Percentiles rank a stretch among this genome's conserved stretches.
phyloP scores from a whole-genome alignment of 129 eudicot species.

The Flaveria bidentis region DNA sequence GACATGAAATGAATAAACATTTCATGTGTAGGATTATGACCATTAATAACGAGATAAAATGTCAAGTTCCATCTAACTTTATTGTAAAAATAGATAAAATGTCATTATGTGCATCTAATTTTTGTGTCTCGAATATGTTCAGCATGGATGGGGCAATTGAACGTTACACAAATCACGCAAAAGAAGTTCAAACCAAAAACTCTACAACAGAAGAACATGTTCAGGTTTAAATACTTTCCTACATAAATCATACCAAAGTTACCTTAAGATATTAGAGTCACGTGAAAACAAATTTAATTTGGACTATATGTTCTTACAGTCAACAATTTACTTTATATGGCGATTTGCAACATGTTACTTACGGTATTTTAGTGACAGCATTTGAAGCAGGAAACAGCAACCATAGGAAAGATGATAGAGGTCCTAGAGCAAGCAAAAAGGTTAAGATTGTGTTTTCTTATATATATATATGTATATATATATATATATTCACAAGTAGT shows the following conservation, averaged over 20 bases:
- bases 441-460: conserved; percentile 32
- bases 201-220: conserved; percentile 50
- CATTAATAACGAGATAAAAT: too few species aligned
- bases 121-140: conserved; percentile 25
- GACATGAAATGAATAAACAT: not conserved
- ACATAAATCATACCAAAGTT: not conserved
- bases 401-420: conserved; percentile 77
- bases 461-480: not conserved
- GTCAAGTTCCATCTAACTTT: not conserved
- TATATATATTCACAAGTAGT: not conserved
- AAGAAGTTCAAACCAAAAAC: conserved; percentile 56
- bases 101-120: conserved; percentile 1
- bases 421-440: conserved; percentile 62
- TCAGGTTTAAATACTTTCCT: conserved; percentile 44
- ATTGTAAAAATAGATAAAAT: not conserved
- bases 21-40: too few species aligned
- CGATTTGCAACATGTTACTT: not conserved
- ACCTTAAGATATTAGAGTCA: not conserved
- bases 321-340: not conserved
- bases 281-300: not conserved
- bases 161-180: conserved; percentile 65
- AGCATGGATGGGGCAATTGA: conserved; percentile 86
- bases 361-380: conserved; percentile 42
- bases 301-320: not conserved
- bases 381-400: conserved; percentile 68